Evolutionary conservation across 1,284 basidiomycete genomes (phyloP), one percentile per base, ranked within the genome.

Genomic region (Stygiomarasmius scandens): DNA sequence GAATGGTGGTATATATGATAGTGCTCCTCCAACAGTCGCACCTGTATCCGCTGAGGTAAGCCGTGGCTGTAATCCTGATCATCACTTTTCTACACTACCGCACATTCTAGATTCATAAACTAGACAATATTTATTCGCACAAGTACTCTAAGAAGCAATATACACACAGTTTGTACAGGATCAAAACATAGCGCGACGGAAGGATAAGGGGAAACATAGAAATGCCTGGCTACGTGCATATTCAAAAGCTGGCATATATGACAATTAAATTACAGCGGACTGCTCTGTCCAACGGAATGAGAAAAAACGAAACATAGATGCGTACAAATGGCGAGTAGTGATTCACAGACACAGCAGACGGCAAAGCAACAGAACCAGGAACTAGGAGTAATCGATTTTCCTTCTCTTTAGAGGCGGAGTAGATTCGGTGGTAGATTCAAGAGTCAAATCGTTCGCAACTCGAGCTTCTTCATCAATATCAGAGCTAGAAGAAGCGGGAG

Each of bases 331-430:
- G 34, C n/a, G 46, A 20, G 22, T 38, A 53, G 27, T 52, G 38
- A 47, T 43, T 41, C 48, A 58, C 51, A 59, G 48, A 63, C 54
- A 57, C 43, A 60, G 52, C 52, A 54, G 46, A 43, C 24, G 36
- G 43, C 52, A 50, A 55, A 58, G 49, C 50, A 59, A 50, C 52
- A 54, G 47, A 58, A 52, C 47, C 32, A 49, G 48, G 52, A 46
- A 55, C 44, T 46, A 46, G 23, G 16, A 61, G 63, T 55, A 58
- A 32, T 67, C 66, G 58, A 69, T 67, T 61, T 71, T 77, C 63
- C 79, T 74, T 62, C 74, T 79, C 71, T 82, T 84, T 54, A 69
- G 61, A 10, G 78, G 80, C 6, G 81, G 80, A 19, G 71, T 73
- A n/a, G 64, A 52, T 64, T 72, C 52, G 52, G 57, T 52, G 50